Evolutionary conservation across 179 eudicot genomes (phyloP).

Genomic region (Pouteria campechiana): DNA sequence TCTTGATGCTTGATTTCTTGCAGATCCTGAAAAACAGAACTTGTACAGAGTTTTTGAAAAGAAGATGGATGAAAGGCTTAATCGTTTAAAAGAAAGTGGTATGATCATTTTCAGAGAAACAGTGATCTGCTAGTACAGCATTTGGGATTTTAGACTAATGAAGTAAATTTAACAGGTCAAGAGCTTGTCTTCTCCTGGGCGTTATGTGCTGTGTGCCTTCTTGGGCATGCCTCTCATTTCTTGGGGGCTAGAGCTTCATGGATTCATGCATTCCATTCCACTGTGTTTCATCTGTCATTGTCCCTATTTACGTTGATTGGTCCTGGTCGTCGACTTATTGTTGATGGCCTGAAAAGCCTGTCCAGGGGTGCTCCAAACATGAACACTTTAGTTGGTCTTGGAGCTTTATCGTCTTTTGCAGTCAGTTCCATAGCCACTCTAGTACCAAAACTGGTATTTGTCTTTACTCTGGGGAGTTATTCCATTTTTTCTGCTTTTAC

Average conservation of each 20-base stretch:
- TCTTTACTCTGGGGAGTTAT: conserved; percentile 2
- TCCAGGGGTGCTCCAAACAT: conserved; percentile 88
- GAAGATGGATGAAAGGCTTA: conserved; percentile 77
- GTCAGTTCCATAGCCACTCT: conserved; percentile 90
- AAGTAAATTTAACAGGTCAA: conserved; percentile 70
- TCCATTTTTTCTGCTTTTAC: no score
- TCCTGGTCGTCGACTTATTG: conserved; percentile 87
- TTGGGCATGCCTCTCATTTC: conserved; percentile 87
- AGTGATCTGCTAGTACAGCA: no score
- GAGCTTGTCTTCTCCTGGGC: conserved; percentile 98
- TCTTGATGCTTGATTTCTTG: conserved; percentile 10
- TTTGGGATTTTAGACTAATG: neutral
- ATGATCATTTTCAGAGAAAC: neutral
- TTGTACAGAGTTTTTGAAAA: conserved; percentile 64
- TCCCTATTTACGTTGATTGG: conserved; percentile 82
- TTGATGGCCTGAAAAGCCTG: conserved; percentile 90
- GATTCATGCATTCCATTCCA: conserved; percentile 87
- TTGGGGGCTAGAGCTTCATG: conserved; percentile 80
- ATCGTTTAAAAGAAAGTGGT: conserved; percentile 74
- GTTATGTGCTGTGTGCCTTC: conserved; percentile 81
- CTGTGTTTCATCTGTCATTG: conserved; percentile 83
- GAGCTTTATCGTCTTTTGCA: conserved; percentile 91
- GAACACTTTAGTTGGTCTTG: conserved; percentile 99
- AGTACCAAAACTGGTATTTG: conserved; percentile 83
- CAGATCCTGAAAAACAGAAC: conserved; percentile 64